Base-by-base conservation (phyloP, 1,284 basidiomycete genomes). In the Anthracocystis walkeri region DNA sequence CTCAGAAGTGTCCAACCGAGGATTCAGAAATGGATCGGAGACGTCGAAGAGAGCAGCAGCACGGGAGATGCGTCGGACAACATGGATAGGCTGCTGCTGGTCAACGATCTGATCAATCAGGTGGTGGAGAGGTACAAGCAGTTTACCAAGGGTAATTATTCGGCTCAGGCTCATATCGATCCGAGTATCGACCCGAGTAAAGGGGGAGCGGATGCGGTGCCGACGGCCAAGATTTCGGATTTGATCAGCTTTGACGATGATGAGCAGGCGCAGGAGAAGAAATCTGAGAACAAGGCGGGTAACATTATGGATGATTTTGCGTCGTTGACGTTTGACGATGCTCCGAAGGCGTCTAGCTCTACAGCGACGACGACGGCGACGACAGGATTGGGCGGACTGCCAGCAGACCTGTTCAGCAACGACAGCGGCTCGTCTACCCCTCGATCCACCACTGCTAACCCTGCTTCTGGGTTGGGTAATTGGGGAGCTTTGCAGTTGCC, bases 21-120 rank as follows among this genome's bases (percentile, higher is more conserved):
- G 86, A 90, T 99, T 54, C 97, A 99, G 85, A 96, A 95, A 80
- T 98, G 96, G 96, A 93, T 99, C 71, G 92, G 92, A n/a, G 93
- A 98, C 78, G 95, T 93, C 1, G 92, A 87, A 31, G 87, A 88
- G 40, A 90, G 90, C 23, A 48, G 41, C 45, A 94, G 96, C 86
- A 89, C 93, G 33, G 93, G 92, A 72, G 71, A 65, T 31, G 44
- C 58, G 29, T 71, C 62, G 46, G 74, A 79, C 27, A 92, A 93
- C 56, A 90, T 98, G 82, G 95, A 96, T 77, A 93, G 94, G 2
- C 91, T 97, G 86, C 88, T 99, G 29, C 90, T 98, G 85, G 95
- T 96, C 72, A 99, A 99, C 86, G 97, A 99, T 86, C 91, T 97
- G 80, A 96, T 99, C 86, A 98, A 99, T 87, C 92, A 90, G 40